Evolutionary conservation across 2,329 filamentous ascomycete genomes (phyloP).

Genomic region (Aspergillus carbonarius): DNA sequence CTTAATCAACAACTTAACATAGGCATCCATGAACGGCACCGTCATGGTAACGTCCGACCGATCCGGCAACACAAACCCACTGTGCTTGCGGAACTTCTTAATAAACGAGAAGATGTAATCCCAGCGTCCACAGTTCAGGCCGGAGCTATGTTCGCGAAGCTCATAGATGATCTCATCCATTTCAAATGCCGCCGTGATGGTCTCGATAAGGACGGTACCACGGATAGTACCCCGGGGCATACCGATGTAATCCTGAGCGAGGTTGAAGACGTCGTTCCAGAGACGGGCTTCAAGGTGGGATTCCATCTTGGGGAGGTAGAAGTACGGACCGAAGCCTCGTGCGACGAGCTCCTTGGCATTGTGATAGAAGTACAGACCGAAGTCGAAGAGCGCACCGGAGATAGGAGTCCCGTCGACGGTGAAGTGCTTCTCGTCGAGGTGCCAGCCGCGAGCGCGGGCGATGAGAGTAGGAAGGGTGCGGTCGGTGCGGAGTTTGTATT

Average conservation of each 20-base stretch:
- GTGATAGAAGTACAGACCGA: slow-evolving; percentile 99
- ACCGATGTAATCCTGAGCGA: slow-evolving; percentile 88
- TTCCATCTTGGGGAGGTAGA: slow-evolving; percentile 98
- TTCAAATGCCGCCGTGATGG: slow-evolving; percentile 95
- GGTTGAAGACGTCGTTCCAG: slow-evolving; percentile 98
- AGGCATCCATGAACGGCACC: slow-evolving; percentile 95
- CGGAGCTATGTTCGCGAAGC: slow-evolving; percentile 91
- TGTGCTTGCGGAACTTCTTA: slow-evolving; percentile 97
- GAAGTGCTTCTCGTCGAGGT: slow-evolving; percentile 97
- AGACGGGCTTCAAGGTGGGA: slow-evolving; percentile 94
- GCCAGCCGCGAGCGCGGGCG: slow-evolving; percentile 93
- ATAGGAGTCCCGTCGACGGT: slow-evolving; percentile 94
- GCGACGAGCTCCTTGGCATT: slow-evolving; percentile 87
- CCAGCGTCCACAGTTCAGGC: slow-evolving; percentile 97
- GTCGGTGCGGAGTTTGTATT: slow-evolving; percentile 96
- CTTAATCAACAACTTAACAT: slow-evolving; percentile 95
- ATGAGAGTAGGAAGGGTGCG: slow-evolving; percentile 85
- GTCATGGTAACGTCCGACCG: slow-evolving; percentile 94
- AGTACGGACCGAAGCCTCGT: slow-evolving; percentile 87
- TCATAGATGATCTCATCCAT: slow-evolving; percentile 99
- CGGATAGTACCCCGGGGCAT: slow-evolving; percentile 90
- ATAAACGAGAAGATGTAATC: slow-evolving; percentile 99
- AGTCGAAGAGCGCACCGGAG: slow-evolving; percentile 90
- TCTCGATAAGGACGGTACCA: slow-evolving; percentile 94
- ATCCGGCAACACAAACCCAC: slow-evolving; percentile 90